phyloP scores from a whole-genome alignment of 1,284 basidiomycete genomes.

The Irpex sp. region DNA sequence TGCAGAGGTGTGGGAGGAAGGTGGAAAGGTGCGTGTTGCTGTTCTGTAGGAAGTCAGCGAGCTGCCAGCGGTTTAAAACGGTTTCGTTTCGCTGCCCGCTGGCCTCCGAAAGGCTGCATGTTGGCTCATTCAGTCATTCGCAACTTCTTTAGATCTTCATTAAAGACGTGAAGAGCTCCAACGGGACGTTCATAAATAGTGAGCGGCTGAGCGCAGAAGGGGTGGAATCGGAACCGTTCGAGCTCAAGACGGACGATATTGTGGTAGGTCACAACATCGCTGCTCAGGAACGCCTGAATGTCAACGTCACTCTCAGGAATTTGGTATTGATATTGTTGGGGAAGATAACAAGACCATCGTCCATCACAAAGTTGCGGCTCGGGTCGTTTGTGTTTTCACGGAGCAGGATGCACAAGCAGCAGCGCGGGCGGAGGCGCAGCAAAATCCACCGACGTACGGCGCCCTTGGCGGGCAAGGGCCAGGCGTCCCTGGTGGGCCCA shows the following conservation, averaged over 20 bases:
- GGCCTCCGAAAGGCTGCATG: not conserved
- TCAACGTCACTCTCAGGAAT: constrained; percentile 62
- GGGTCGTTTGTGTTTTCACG: constrained; percentile 84
- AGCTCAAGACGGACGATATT: constrained; percentile 93
- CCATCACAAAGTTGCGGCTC: constrained; percentile 97
- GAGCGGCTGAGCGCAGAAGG: constrained; percentile 90
- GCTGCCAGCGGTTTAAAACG: not conserved
- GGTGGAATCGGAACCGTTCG: constrained; percentile 89
- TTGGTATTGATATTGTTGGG: constrained; percentile 97
- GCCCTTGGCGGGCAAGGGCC: constrained; percentile 25
- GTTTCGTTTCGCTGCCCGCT: not conserved
- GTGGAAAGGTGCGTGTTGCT: constrained; percentile 63
- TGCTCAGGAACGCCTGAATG: not conserved
- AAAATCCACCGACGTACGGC: constrained; percentile 29
- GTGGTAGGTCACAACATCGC: constrained; percentile 49
- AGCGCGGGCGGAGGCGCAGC: constrained; percentile 61
- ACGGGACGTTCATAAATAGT: constrained; percentile 98
- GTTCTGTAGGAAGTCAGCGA: constrained; percentile 4
- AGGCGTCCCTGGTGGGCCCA: constrained; percentile 32
- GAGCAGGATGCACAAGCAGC: constrained; percentile 81
- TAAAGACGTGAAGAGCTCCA: constrained; percentile 97
- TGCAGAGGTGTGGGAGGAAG: constrained; percentile 97
- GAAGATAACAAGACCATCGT: constrained; percentile 99
- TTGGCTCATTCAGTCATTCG: not conserved
- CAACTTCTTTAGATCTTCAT: constrained; percentile 76